A percentile compares a stretch with the other conserved stretches of the same genome.
These are phyloP conservation scores for Chlamydomonas incerta DNA, from an alignment of 139 green algal species.

Conservation along the genomic window DNA sequence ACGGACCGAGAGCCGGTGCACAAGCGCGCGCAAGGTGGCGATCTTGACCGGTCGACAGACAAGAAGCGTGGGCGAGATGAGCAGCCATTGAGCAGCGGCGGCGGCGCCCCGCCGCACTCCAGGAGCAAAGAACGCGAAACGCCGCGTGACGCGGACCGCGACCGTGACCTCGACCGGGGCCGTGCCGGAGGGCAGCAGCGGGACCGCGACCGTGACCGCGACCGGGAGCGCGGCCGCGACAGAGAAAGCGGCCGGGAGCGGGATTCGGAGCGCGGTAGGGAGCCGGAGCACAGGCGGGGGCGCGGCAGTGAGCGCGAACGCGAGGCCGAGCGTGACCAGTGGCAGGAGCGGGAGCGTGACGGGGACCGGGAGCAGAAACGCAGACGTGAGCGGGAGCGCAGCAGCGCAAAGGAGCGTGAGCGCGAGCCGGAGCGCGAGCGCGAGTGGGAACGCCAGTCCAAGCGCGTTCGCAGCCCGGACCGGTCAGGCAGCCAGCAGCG, in stretches of 20 bases:
- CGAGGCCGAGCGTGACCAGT: background rate
- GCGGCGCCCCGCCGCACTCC: too few species aligned
- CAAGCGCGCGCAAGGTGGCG: too few species aligned
- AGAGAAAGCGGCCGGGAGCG: background rate
- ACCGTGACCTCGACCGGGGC: too few species aligned
- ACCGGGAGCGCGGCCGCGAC: too few species aligned
- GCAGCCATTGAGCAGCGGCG: too few species aligned
- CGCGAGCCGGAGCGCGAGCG: background rate
- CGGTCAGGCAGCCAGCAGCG: background rate
- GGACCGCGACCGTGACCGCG: background rate
- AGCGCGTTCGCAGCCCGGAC: background rate
- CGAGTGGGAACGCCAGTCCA: background rate
- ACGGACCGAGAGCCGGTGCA: too few species aligned
- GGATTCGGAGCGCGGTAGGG: background rate
- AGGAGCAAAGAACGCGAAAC: too few species aligned
- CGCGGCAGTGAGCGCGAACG: background rate
- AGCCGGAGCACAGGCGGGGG: background rate
- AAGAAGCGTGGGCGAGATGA: too few species aligned
- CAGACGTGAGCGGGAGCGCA: background rate
- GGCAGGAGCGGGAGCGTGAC: background rate
- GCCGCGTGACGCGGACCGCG: background rate
- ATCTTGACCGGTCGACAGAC: too few species aligned
- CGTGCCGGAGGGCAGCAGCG: too few species aligned
- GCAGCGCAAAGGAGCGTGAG: background rate
- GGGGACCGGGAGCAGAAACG: background rate